Conservation (phyloP, 805 yeast genomes). For the Candida caryicola region DNA sequence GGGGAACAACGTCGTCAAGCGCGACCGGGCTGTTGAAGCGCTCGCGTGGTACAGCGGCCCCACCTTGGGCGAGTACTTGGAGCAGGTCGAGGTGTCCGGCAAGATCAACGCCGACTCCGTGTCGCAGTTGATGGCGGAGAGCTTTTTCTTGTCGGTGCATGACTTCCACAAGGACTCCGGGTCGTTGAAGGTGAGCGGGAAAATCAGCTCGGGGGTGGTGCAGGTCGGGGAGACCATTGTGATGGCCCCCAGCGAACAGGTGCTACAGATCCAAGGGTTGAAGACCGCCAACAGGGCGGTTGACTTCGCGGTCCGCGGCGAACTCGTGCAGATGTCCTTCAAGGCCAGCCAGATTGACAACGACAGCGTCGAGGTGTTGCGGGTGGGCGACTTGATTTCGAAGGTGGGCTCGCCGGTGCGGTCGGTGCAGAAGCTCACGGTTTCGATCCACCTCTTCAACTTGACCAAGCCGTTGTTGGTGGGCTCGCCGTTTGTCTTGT, state of each 20-base stretch:
- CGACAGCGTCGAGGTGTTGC: constrained; percentile 53
- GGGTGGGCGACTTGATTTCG: constrained; percentile 55
- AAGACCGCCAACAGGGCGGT: constrained; percentile 37
- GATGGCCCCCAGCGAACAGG: constrained; percentile 51
- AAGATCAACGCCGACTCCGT: constrained; percentile 11
- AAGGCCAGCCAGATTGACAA: constrained; percentile 46
- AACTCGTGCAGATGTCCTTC: constrained; percentile 48
- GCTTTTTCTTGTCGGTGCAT: constrained; percentile 58
- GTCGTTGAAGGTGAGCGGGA: constrained; percentile 57
- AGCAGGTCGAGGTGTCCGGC: constrained; percentile 23
- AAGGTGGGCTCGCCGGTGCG: constrained; percentile 23
- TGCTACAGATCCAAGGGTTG: constrained; percentile 42
- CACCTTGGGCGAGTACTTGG: constrained; percentile 42
- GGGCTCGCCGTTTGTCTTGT: constrained; percentile 76
- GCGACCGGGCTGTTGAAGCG: constrained; percentile 28
- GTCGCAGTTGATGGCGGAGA: constrained; percentile 26
- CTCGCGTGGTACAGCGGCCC: constrained; percentile 49
- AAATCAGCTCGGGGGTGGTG: constrained; percentile 63
- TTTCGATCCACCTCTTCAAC: constrained; percentile 33
- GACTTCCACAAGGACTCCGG: constrained; percentile 54
- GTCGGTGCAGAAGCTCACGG: constrained; percentile 27
- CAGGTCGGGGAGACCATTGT: constrained; percentile 68
- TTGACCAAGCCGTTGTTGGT: constrained; percentile 68
- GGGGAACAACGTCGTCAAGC: constrained; percentile 63
- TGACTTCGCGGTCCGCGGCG: constrained; percentile 59